Evolutionary conservation across 2,329 filamentous ascomycete species (phyloP), one percentile per base, ranked within the genome.

Genomic region (Fonsecaea multimorphosa): DNA sequence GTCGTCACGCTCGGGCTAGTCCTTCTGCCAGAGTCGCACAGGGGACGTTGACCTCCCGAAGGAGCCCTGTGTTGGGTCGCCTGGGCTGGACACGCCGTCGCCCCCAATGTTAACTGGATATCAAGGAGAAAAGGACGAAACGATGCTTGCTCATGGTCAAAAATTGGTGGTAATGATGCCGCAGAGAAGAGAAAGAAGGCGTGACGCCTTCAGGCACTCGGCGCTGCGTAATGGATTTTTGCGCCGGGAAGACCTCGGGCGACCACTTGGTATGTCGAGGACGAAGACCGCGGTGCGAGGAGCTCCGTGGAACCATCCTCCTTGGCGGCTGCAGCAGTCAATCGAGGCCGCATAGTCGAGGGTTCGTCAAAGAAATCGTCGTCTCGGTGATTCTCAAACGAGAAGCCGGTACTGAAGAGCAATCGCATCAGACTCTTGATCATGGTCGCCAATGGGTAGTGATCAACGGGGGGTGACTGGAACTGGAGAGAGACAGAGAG

Each of bases 321-420:
- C 16, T 52, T 36, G 53, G 65, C 64, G n/a, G 55, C 63, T 24
- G 64, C 67, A 22, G 69, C 68, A 36, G 65, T 71, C 54, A 70
- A 51, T 31, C 36, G 66, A 16, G 64, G 66, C 52, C 68, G 61
- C 59, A 71, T 59, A 19, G 65, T 68, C 19, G 69, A 71, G 31
- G 67, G 67, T 40, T 71, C 69, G 36, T 68, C 61, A 63, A 69
- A 71, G 56, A 71, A 71, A 36, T 66, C 65, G 44, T 67, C 63
- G 24, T 71, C 68, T 19, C 40, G 24, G 61, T 58, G 54, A 22
- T 22, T 38, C 19, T 61, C 34, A 34, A 51, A 40, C 1, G 61
- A 63, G 38, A 60, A 51, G 5, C 66, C 62, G 3, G 62, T 63
- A 31, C 66, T 68, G 62, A 65, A 65, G 27, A 68, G 40, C 51